A percentile compares a stretch with the other conserved stretches of the same genome.
Evolutionary conservation across 116 monocot genomes (phyloP).

Genomic region (Phalaenopsis hybrid): DNA sequence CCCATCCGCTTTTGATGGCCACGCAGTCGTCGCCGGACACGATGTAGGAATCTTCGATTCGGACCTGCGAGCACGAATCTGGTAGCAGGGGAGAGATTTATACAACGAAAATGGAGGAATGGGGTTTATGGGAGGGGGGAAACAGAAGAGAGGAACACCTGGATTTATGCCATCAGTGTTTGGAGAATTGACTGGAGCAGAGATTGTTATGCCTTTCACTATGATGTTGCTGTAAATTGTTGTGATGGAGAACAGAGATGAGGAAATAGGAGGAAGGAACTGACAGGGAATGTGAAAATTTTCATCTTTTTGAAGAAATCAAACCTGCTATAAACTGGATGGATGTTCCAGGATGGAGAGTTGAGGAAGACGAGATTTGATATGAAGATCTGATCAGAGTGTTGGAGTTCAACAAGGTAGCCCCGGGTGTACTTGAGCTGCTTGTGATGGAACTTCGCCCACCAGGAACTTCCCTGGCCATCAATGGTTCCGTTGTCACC

Average conservation of each 20-base stretch:
- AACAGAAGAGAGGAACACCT: constrained; percentile 7
- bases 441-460: constrained; percentile 49
- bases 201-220: constrained; percentile 62
- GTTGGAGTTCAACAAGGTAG: constrained; percentile 64
- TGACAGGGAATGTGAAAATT: neutral
- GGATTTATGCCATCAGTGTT: constrained; percentile 88
- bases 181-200: constrained; percentile 61
- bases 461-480: constrained; percentile 68
- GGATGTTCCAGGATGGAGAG: constrained; percentile 78
- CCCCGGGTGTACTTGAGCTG: constrained; percentile 65
- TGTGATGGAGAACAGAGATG: neutral
- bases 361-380: constrained; percentile 75
- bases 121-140: neutral
- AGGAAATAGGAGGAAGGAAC: neutral
- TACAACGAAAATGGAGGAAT: neutral
- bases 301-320: neutral
- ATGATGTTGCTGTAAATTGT: constrained; percentile 46
- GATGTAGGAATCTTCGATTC: constrained; percentile 79
- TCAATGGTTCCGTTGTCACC: constrained; percentile 75
- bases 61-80: constrained; percentile 73
- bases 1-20: constrained; percentile 89
- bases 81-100: neutral
- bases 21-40: constrained; percentile 88
- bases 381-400: constrained; percentile 49
- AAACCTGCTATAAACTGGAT: constrained; percentile 78